Evolutionary conservation across 306 rosid genomes (phyloP).

Genomic region (Inga oerstediana): DNA sequence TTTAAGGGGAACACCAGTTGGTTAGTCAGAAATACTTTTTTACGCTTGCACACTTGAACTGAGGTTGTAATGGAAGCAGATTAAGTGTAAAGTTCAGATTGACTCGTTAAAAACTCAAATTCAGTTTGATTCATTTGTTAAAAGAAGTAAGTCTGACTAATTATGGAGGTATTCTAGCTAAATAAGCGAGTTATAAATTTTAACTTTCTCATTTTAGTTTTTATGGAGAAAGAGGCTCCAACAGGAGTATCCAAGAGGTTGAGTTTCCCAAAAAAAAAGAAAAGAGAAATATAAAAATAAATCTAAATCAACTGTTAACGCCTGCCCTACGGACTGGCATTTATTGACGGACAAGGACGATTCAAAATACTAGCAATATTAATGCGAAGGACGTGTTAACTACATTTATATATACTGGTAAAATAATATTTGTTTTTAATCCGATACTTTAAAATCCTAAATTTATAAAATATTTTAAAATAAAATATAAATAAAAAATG

Average conservation of each 20-base stretch:
- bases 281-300: neutral
- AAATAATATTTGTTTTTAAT: neutral
- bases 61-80: neutral
- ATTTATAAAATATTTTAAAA: neutral
- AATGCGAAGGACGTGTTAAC: neutral
- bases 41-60: neutral
- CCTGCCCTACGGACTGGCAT: neutral
- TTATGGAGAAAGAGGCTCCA: neutral
- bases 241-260: neutral
- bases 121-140: neutral
- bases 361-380: neutral
- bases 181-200: neutral
- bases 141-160: neutral
- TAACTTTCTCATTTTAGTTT: neutral
- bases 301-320: neutral
- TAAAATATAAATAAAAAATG: neutral
- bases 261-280: too few species aligned
- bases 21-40: neutral
- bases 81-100: neutral
- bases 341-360: neutral
- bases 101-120: neutral
- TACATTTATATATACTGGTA: neutral
- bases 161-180: neutral
- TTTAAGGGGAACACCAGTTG: neutral
- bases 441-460: neutral